Evolutionary conservation across 805 yeast species (phyloP).

Genomic region (Hemisphaericaspora nanyangensis): DNA sequence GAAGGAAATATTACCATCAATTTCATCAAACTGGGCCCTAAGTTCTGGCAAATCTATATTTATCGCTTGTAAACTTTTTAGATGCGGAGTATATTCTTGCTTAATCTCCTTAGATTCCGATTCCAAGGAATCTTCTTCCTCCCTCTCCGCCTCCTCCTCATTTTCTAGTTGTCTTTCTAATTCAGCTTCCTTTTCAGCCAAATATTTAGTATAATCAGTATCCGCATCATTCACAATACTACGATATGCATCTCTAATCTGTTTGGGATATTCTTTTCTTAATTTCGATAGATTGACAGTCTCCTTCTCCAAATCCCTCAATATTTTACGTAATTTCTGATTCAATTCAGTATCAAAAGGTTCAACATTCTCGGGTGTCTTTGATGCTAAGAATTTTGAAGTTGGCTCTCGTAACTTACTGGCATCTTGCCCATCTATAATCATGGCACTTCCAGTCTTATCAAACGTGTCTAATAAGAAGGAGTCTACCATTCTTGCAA

Average conservation of each 20-base stretch:
- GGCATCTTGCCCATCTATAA: constrained; percentile 48
- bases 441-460: constrained; percentile 49
- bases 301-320: constrained; percentile 59
- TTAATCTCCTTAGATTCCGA: constrained; percentile 2
- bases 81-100: constrained; percentile 23
- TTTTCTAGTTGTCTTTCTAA: constrained; percentile 8
- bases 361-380: constrained; percentile 46
- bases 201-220: constrained; percentile 22
- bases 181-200: constrained; percentile 19
- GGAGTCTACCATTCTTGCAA: constrained; percentile 39
- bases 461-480: constrained; percentile 55
- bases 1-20: constrained; percentile 27
- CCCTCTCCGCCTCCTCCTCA: constrained; percentile 11
- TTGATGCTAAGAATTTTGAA: constrained; percentile 28
- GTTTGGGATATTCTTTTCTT: constrained; percentile 50
- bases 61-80: constrained; percentile 28
- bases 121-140: constrained; percentile 2
- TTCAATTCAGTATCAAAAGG: constrained; percentile 69
- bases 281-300: constrained; percentile 54
- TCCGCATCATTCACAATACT: constrained; percentile 29
- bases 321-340: constrained; percentile 51
- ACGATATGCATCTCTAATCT: constrained; percentile 34
- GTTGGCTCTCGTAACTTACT: neutral
- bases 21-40: constrained; percentile 30
- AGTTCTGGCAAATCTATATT: constrained; percentile 34